A percentile compares a stretch with the other conserved stretches of the same genome.
Conservation (phyloP, 2,329 filamentous ascomycete genomes). For the Davidsoniella neocaledoniae region DNA sequence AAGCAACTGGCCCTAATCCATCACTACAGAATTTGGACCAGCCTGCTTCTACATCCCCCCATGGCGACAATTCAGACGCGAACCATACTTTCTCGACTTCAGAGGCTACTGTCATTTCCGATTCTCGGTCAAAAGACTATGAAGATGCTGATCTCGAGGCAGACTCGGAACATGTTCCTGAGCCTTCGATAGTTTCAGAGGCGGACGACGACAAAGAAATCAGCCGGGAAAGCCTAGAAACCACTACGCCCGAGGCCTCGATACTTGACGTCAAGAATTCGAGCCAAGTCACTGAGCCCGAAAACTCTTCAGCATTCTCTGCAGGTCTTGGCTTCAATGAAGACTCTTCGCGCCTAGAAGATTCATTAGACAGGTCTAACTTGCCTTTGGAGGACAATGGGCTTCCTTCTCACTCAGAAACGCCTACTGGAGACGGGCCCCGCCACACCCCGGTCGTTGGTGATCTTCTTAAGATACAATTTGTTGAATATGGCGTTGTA, state of each 20-base stretch:
- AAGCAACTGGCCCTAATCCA: background rate
- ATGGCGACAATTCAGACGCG: background rate
- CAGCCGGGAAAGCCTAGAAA: constrained; percentile 9
- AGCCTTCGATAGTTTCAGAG: constrained; percentile 12
- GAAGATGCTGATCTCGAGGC: background rate
- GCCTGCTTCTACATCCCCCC: too few species aligned
- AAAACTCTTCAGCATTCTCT: constrained; percentile 12
- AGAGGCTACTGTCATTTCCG: background rate
- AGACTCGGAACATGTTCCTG: constrained; percentile 10
- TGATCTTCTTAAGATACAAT: constrained; percentile 88
- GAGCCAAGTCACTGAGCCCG: constrained; percentile 11
- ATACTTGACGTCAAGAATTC: constrained; percentile 11
- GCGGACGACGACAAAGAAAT: constrained; percentile 11
- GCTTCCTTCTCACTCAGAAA: background rate
- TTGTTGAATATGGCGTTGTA: constrained; percentile 86
- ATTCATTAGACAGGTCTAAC: background rate
- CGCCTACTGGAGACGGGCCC: background rate
- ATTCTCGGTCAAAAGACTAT: background rate
- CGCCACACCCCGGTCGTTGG: constrained; percentile 54
- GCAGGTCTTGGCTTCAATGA: constrained; percentile 7
- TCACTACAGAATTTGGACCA: background rate
- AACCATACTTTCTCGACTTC: background rate
- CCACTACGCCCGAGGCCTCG: constrained; percentile 7
- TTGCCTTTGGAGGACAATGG: background rate
- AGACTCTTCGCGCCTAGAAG: constrained; percentile 7